Evolutionary conservation across 148 eudicot genomes (phyloP).

Genomic region (Polygonum maritimum): DNA sequence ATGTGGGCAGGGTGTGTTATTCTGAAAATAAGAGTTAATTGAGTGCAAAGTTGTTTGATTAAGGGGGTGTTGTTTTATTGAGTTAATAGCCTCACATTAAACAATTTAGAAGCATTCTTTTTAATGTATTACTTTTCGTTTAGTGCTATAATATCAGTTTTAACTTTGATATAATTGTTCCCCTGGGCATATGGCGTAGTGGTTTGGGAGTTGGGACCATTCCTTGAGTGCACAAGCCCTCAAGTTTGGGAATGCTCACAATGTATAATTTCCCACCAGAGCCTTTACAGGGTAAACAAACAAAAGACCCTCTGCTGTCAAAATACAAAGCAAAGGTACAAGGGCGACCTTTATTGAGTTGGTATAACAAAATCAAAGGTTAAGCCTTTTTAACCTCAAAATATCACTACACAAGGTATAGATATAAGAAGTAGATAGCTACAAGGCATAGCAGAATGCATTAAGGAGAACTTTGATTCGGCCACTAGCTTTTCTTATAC

Average conservation of each 20-base stretch:
- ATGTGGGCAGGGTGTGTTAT: no score
- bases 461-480: background rate
- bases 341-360: background rate
- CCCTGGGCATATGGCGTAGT: no score
- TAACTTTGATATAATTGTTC: background rate
- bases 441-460: background rate
- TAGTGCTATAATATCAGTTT: background rate
- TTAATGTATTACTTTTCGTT: background rate
- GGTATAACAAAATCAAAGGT: no score
- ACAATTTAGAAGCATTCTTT: background rate
- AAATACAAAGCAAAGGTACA: background rate
- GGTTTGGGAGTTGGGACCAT: no score
- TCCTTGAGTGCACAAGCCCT: no score
- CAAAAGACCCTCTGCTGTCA: background rate
- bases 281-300: background rate
- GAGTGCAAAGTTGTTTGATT: no score
- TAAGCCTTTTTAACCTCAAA: background rate
- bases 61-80: background rate
- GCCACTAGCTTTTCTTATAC: constrained; percentile 25
- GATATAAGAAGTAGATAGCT: background rate
- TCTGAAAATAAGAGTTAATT: no score
- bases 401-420: background rate
- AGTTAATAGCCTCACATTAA: background rate
- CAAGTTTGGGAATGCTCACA: background rate
- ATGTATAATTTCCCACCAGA: background rate